Base-by-base conservation (phyloP, 2,329 filamentous ascomycete species). In the Trichophyton verrucosum region DNA sequence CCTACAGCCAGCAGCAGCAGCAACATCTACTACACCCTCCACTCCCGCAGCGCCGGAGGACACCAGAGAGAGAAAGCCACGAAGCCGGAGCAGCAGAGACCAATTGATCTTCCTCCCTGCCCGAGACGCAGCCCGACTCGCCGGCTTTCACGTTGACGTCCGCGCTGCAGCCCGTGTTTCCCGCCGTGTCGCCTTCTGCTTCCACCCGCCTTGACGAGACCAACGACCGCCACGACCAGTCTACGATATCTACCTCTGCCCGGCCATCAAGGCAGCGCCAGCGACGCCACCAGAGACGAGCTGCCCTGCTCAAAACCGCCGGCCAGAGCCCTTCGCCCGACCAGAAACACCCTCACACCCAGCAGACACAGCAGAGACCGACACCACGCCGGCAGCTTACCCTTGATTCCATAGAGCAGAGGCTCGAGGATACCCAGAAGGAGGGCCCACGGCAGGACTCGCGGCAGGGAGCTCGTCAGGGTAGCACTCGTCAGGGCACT, bases 191-290 rank as follows among this genome's bases (percentile, higher is more conserved):
- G 74, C 71, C 68, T 68, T 68, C 68, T 69, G 67, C 66, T 66
- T 68, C 65, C 64, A 66, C 68, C 71, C 68, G 70, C 60, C 72
- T 75, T 81, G 72, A 82, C 79, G 79, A 82, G 73, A 71, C 74
- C 72, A 70, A 81, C 80, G 79, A 81, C 66, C 65, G 75, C 77
- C 69, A 82, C 80, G 77, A 80, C 71, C 74, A 70, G 61, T 65
- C 68, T 69, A 73, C 75, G 67, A 69, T 75, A 72, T 75, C 75
- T 67, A 68, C 47, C n/a, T 9, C 33, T n/a, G 15, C 70, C 68
- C 65, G 68, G 65, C 71, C 64, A 70, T 20, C 49, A 13, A 53
- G 22, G 22, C 77, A 77, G 71, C 77, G 73, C 73, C 76, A 78
- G 71, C 76, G 76, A 74, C 57, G 42, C 27, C 78, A 76, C 69